These are phyloP conservation scores for Candida sanyiensis DNA, from an alignment of 805 yeast genomes.

Conservation along the genomic window DNA sequence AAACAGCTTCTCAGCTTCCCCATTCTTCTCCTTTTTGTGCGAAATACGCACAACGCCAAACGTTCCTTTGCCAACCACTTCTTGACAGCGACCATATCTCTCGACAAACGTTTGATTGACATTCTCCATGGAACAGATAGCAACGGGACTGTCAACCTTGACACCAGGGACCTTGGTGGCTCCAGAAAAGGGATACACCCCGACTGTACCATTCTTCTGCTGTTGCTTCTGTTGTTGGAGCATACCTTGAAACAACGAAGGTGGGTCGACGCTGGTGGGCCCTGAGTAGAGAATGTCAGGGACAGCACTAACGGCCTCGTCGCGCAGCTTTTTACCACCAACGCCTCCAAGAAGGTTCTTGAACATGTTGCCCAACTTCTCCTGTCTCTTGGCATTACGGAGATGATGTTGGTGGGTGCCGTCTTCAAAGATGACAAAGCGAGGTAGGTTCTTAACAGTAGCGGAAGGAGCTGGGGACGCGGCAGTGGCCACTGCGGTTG, in stretches of 20 bases:
- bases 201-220: constrained; percentile 18
- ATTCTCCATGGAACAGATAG: constrained; percentile 6
- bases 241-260: constrained; percentile 64
- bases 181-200: constrained; percentile 33
- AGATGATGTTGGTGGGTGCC: constrained; percentile 80
- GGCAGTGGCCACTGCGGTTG: constrained; percentile 3
- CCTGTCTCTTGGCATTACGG: constrained; percentile 71
- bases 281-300: constrained; percentile 45
- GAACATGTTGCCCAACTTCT: constrained; percentile 66
- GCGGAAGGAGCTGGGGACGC: neutral
- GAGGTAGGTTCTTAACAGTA: constrained; percentile 14
- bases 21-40: constrained; percentile 49
- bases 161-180: constrained; percentile 27
- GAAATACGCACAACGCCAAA: constrained; percentile 90
- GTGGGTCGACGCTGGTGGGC: constrained; percentile 40
- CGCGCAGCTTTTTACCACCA: constrained; percentile 65
- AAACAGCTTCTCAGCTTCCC: constrained; percentile 45
- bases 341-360: constrained; percentile 48
- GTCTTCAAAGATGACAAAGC: constrained; percentile 55
- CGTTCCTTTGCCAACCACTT: constrained; percentile 88
- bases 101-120: constrained; percentile 60
- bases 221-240: constrained; percentile 52
- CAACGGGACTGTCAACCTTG: neutral
- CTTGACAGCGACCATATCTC: constrained; percentile 92
- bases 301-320: constrained; percentile 68